Evolutionary conservation across 805 yeast species (phyloP).

Genomic region (Yamadazyma nakazawae): DNA sequence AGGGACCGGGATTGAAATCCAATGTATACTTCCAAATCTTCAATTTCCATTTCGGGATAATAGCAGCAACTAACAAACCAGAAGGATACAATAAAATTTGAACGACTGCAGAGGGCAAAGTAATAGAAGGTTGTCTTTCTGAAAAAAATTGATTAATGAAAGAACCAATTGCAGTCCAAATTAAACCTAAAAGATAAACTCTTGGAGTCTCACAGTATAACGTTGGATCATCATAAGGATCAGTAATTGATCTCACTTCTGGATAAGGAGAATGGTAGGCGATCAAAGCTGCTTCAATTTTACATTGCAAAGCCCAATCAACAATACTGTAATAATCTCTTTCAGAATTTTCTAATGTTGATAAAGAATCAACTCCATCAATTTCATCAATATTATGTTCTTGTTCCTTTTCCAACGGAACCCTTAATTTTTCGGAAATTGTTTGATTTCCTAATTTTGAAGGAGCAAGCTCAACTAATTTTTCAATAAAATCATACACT

Average conservation of each 20-base stretch:
- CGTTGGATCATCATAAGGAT: slow-evolving; percentile 50
- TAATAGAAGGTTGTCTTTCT: slow-evolving; percentile 51
- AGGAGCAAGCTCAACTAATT: slow-evolving; percentile 12
- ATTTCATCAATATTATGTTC: slow-evolving; percentile 1
- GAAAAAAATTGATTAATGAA: slow-evolving; percentile 56
- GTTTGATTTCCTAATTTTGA: not conserved
- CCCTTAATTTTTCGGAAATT: slow-evolving; percentile 2
- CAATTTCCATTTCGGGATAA: slow-evolving; percentile 42
- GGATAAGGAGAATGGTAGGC: slow-evolving; percentile 56
- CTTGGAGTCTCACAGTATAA: slow-evolving; percentile 52
- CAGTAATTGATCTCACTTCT: slow-evolving; percentile 65
- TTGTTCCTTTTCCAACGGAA: slow-evolving; percentile 4
- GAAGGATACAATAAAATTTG: slow-evolving; percentile 47
- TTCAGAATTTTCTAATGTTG: slow-evolving; percentile 30
- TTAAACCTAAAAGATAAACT: slow-evolving; percentile 50
- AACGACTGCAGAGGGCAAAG: slow-evolving; percentile 40
- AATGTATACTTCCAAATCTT: slow-evolving; percentile 17
- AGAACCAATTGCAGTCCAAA: slow-evolving; percentile 52
- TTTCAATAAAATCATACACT: slow-evolving; percentile 25
- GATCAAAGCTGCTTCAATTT: slow-evolving; percentile 42
- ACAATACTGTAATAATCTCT: slow-evolving; percentile 13
- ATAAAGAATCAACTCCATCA: slow-evolving; percentile 2
- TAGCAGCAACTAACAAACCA: slow-evolving; percentile 35
- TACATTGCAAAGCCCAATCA: slow-evolving; percentile 32
- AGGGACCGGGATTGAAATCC: slow-evolving; percentile 59